Percentiles rank a stretch among this genome's conserved stretches.
phyloP scores from a whole-genome alignment of 2,329 filamentous ascomycete genomes.

The Fusarium azukiicola region DNA sequence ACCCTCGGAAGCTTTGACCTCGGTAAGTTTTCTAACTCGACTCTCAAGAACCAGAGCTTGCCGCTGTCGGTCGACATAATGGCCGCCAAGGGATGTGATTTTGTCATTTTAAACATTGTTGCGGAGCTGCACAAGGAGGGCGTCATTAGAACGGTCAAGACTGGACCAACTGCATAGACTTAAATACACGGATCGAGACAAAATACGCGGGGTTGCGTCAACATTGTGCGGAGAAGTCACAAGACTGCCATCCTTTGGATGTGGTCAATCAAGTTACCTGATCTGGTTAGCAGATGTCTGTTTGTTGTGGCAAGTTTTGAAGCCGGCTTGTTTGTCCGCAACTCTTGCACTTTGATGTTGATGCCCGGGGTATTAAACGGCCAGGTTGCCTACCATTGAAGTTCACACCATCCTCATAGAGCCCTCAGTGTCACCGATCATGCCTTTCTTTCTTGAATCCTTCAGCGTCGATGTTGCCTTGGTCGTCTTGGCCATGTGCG shows the following conservation, averaged over 20 bases:
- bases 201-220: conserved; percentile 19
- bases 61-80: conserved; percentile 24
- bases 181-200: background rate
- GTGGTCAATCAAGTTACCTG: conserved; percentile 22
- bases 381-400: background rate
- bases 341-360: background rate
- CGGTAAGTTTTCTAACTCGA: conserved; percentile 19
- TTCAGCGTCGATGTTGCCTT: background rate
- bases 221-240: conserved; percentile 13
- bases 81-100: conserved; percentile 34
- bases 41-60: conserved; percentile 15
- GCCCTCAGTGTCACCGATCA: background rate
- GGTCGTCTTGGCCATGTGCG: background rate
- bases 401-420: background rate
- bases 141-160: conserved; percentile 21
- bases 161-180: conserved; percentile 17
- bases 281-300: background rate
- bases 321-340: conserved; percentile 2
- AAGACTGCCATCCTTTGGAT: background rate
- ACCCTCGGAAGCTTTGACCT: conserved; percentile 35
- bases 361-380: background rate
- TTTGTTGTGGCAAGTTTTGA: background rate
- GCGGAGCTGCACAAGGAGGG: conserved; percentile 26
- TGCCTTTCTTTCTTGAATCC: conserved; percentile 10
- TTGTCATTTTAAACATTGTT: conserved; percentile 33